Evolutionary conservation across 164 flowering plant genomes (phyloP), one percentile per base, ranked within the genome.

Genomic region (Magnolia changhungtana): DNA sequence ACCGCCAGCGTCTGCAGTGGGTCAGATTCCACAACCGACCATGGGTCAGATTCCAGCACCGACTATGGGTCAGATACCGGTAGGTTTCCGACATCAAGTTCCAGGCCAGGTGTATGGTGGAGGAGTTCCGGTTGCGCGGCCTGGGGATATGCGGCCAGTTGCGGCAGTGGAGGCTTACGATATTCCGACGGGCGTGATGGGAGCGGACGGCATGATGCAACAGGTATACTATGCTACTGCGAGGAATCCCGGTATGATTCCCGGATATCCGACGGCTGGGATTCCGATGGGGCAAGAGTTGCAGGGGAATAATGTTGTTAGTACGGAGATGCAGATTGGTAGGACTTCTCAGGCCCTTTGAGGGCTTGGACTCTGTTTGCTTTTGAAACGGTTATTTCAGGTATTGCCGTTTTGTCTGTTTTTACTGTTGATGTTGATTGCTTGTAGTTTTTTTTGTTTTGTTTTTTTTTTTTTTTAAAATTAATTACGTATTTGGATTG

Each of bases 71-170:
- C 90, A 87, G 61, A 65, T 87, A 8, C 88, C 89, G 3, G 74
- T 82, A 2, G 83, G 86, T 29, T 82, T 78, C 52, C 83, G 71
- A 11, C 88, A 82, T 49, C 79, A 55, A 20, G 83, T 79, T 74
- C 79, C 81, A 27, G 86, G 86, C 73, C 94, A 86, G 75, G 71
- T 83, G 10, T 87, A 86, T 29, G 84, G 91, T 1, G 87, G 85
- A 23, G 85, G 75, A 19, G 67, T 19, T 19, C 76, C 66, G 55
- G 55, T 74, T 8, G 58, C 27, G 29, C 76, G 31, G 7, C 58
- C 69, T 2, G 69, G 69, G 8, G 76, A 74, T 24, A 31, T 81
- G 82, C 80, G 83, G 51, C 86, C 83, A 7, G 80, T 78, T 10
- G 63, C 65, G 1, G 72, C 81, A 2, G 29, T 72, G 70, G 84